Base-by-base conservation (phyloP, 306 rosid genomes). In the Ceratonia siliqua region DNA sequence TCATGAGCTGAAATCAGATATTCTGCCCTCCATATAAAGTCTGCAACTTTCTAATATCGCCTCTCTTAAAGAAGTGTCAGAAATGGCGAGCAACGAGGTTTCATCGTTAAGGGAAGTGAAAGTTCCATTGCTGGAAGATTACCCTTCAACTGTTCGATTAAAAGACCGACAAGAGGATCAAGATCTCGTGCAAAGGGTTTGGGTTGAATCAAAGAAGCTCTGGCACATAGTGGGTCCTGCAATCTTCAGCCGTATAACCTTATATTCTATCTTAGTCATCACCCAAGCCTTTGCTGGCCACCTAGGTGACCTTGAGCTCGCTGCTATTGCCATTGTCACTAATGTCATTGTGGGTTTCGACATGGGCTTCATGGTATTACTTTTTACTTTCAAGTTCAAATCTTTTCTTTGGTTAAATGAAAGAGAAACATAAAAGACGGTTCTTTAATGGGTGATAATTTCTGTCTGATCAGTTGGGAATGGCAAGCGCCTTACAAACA, bases 401-500 rank as follows among this genome's bases (percentile, higher is more conserved):
- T 1, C 15, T 24, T 55, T 24, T 27, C 6, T 3, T 42, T 36
- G 13, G 15, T 7, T 36, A 62, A 14, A 7, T 14, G 11, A n/a
- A 33, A 35, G 46, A 5, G 3, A 35, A 61, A 32, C 5, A 41
- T 6, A 12, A 42, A 42, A 12, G 0, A 62, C 4, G 4, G 4
- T 24, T 62, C 1, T 41, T 20, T 28, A 57, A 22, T 62, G 0
- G 18, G 0, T 36, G 4, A 15, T 41, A 21, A 17, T 43, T 22
- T 70, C 50, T 77, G 48, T 20, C 57, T 21, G 25, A 67, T 25
- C 56, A 88, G 90, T 30, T 86, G 41, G 90, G 92, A 27, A 88
- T 88, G 92, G 84, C 92, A 3, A 86, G 90, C 28, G 88, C 90
- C 1, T 46, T 88, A 18, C 88, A 88, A 62, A 88, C 90, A 0